Evolutionary conservation across 2,329 filamentous ascomycete species (phyloP), one percentile per base, ranked within the genome.

Genomic region (Didymella sp.): DNA sequence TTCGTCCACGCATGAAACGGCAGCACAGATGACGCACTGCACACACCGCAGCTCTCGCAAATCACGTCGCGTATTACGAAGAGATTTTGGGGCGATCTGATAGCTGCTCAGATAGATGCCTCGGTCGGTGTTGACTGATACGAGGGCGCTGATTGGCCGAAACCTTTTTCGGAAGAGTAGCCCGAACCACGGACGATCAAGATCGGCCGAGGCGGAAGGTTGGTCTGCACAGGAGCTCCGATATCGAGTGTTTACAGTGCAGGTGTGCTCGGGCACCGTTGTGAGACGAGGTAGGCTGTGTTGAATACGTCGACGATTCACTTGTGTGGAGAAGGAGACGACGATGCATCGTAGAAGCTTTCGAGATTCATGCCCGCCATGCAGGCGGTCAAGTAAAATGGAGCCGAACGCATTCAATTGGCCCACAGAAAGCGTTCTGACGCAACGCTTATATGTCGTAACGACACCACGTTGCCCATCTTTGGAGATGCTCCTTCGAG

Each of bases 81-180:
- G 45, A 50, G 25, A 42, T 21, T 51, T 45, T 46, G 42, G 53
- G 50, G 43, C 52, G 53, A 51, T 59, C 46, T 53, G 46, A 44
- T 58, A 53, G 50, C 47, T 55, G 17, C 22, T 47, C 19, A 24
- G 25, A 54, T 55, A n/a, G 61, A 64, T 69, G 59, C 66, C 64
- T 69, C 64, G 66, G 64, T 59, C 57, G 57, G 28, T 30, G 49
- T 61, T 37, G 46, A 45, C 43, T 41, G 42, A 30, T 35, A 15
- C 9, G 4, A 37, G 51, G 37, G 46, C 38, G 51, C 50, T 63
- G 64, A 66, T 68, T 66, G 33, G 64, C 25, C 38, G 37, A 11
- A 8, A 6, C 51, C 22, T 38, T 28, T 52, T 58, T 19, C n/a
- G 47, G 54, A 22, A 37, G 28, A 24, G 41, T 25, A 7, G 24